These are phyloP conservation scores for Tetradesmus obliquus DNA, from an alignment of 139 green algal genomes.

Conservation along the genomic window DNA sequence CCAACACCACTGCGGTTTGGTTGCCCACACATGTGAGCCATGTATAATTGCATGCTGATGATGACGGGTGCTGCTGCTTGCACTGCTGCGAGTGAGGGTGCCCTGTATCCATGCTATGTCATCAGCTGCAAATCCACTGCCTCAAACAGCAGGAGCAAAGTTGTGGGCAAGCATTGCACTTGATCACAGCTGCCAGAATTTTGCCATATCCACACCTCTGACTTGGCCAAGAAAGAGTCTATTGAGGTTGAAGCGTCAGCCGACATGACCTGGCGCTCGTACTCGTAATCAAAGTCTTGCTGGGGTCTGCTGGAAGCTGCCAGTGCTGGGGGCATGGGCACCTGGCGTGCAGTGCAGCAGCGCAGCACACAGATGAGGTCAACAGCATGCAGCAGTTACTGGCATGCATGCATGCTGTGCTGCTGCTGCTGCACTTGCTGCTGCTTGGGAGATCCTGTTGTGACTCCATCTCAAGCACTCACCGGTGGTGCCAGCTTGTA, in stretches of 20 bases:
- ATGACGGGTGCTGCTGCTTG: too few species aligned
- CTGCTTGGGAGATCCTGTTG: not conserved
- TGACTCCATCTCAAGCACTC: not conserved
- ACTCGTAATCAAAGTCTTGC: constrained; percentile 44
- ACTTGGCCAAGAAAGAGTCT: constrained; percentile 34
- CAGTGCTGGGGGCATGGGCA: constrained; percentile 37
- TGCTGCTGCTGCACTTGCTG: not conserved
- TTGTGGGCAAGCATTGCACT: not conserved
- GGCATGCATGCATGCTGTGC: not conserved
- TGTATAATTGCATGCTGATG: too few species aligned
- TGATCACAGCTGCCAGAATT: too few species aligned
- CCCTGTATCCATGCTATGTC: too few species aligned
- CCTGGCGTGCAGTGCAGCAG: not conserved
- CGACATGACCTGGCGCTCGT: constrained; percentile 32
- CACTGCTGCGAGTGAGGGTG: too few species aligned
- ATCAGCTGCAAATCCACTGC: too few species aligned
- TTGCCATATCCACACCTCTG: constrained; percentile 5
- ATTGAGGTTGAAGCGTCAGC: constrained; percentile 23
- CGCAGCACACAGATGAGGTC: not conserved
- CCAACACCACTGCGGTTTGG: too few species aligned
- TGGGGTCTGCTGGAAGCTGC: constrained; percentile 34
- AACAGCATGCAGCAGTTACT: not conserved
- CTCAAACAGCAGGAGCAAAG: too few species aligned
- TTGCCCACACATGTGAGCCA: not conserved
- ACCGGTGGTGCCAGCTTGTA: constrained; percentile 42